phyloP scores from a whole-genome alignment of 768 basidiomycete species.

The Mycena olivaceomarginata region DNA sequence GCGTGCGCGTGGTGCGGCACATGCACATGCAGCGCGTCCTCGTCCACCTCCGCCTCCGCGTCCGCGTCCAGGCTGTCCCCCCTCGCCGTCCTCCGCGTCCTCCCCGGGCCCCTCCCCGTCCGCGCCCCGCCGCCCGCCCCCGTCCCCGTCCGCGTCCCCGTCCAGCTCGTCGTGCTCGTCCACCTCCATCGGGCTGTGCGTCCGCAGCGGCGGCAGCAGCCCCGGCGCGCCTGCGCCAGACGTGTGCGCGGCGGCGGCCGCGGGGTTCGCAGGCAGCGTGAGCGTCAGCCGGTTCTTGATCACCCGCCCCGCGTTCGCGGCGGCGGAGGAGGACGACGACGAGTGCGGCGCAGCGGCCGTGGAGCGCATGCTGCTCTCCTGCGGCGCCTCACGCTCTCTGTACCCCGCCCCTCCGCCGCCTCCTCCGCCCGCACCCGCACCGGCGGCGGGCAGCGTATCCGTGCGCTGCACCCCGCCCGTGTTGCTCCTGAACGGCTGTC shows the following conservation, averaged over 20 bases:
- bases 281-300: slow-evolving; percentile 37
- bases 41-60: slow-evolving; percentile 52
- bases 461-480: slow-evolving; percentile 45
- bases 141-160: slow-evolving; percentile 59
- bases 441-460: slow-evolving; percentile 52
- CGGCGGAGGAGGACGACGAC: slow-evolving; percentile 2
- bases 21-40: slow-evolving; percentile 16
- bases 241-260: background rate
- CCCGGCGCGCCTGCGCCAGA: slow-evolving; percentile 27
- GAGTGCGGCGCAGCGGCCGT: slow-evolving; percentile 22
- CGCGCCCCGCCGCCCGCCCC: slow-evolving; percentile 40
- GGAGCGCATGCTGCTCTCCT: slow-evolving; percentile 33
- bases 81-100: slow-evolving; percentile 41
- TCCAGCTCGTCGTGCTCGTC: slow-evolving; percentile 43
- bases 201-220: slow-evolving; percentile 37
- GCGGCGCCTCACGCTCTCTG: slow-evolving; percentile 28
- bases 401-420: slow-evolving; percentile 1
- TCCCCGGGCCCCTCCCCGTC: too few species aligned
- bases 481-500: background rate
- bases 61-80: slow-evolving; percentile 56
- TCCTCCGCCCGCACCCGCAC: background rate
- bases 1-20: slow-evolving; percentile 8
- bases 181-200: slow-evolving; percentile 38
- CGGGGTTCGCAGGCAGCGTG: background rate
- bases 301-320: slow-evolving; percentile 34